Base-by-base conservation (phyloP, 805 yeast genomes). In the Suhomyces kilbournensis region DNA sequence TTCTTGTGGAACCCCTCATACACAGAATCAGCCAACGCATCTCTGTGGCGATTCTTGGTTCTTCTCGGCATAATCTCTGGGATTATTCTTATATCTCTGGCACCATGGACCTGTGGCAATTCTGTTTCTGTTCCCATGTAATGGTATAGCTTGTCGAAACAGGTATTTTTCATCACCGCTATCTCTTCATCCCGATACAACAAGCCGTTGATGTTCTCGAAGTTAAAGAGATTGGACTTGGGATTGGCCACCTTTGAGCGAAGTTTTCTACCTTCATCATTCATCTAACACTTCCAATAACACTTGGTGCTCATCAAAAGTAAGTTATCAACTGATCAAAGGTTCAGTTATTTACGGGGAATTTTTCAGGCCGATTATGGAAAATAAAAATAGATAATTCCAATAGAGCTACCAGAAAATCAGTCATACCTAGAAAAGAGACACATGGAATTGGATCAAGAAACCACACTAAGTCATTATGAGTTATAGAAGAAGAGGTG, bases 1-100 rank as follows among this genome's bases (percentile, higher is more conserved):
- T 79, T 74, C 42, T 76, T 75, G 66, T 87, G 92, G 59, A 76
- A 80, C 12, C 70, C 55, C 28, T 65, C 60, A 62, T 71, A 84
- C 12, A 70, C 17, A 0, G 63, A 57, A 62, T 83, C 86, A 1
- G 66, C 59, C 46, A 88, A 67, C 4, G 83, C 81, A 52, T 74
- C 78, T 5, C 20, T 7, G 43, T 34, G n/a, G 7, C 42, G 20
- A 25, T 30, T 28, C 12, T 63, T 60, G 19, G 64, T 53, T 30
- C 61, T 56, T 32, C 71, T 53, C 22, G 69, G 68, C 14, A 59
- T 49, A 2, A 56, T 25, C 5, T 50, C 50, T 15, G 56, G 47
- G 1, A 30, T n/a, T 2, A 51, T 44, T 7, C 49, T 34, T 7
- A 45, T 20, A 3, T 32, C 47, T 19, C 47, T 28, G 10, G 38